These are phyloP conservation scores for Sarcodon aspratus DNA, from an alignment of 768 basidiomycete genomes.

Conservation along the genomic window DNA sequence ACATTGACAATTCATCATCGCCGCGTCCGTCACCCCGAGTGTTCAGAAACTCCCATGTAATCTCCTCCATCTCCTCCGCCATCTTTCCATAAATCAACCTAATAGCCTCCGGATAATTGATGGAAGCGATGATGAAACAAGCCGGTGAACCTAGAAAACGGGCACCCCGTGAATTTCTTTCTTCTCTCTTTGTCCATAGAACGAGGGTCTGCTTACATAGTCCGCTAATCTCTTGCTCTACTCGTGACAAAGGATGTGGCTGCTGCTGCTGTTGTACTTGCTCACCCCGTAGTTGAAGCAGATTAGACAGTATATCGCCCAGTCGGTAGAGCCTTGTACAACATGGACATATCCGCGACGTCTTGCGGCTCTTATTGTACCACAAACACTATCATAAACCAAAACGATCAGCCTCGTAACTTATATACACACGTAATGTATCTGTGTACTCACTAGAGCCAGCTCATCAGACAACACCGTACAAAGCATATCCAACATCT, in stretches of 20 bases:
- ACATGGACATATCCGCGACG: constrained; percentile 65
- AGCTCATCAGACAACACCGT: constrained; percentile 62
- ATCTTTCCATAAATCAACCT: constrained; percentile 58
- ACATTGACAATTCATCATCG: constrained; percentile 40
- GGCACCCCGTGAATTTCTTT: neutral
- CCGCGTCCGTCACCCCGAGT: constrained; percentile 19
- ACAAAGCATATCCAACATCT: constrained; percentile 62
- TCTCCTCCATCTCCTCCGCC: constrained; percentile 58
- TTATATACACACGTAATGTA: neutral
- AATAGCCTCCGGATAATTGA: constrained; percentile 51
- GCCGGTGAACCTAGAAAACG: constrained; percentile 56
- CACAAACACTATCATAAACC: constrained; percentile 47
- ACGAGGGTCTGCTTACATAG: constrained; percentile 40
- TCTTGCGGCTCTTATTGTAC: constrained; percentile 76
- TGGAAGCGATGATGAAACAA: constrained; percentile 66
- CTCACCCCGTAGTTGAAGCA: constrained; percentile 7
- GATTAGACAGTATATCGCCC: constrained; percentile 51
- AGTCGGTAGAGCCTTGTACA: constrained; percentile 64
- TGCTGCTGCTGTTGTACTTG: constrained; percentile 10
- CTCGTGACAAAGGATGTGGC: constrained; percentile 28
- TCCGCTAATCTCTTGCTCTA: constrained; percentile 67
- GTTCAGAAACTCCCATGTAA: constrained; percentile 53
- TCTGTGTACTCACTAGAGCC: constrained; percentile 44
- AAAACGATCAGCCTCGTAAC: neutral
- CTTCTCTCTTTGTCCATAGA: neutral